These are phyloP conservation scores for Pichia sp. DNA, from an alignment of 1,139 yeast genomes.

Conservation along the genomic window DNA sequence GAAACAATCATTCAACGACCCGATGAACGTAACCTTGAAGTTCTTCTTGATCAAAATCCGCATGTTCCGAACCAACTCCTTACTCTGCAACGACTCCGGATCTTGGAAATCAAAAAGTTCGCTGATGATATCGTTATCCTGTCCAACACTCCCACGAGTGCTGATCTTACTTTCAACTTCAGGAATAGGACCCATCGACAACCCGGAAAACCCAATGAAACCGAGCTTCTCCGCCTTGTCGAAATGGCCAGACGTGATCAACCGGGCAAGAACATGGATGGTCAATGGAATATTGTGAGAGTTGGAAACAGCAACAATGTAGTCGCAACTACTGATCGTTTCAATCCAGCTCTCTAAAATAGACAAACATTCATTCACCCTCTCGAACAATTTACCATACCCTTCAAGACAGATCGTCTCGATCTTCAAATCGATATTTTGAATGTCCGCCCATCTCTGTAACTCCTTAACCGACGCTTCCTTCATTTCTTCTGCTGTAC, in stretches of 20 bases:
- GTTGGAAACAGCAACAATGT: slow-evolving; percentile 44
- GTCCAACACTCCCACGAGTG: slow-evolving; percentile 39
- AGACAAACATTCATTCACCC: slow-evolving; percentile 38
- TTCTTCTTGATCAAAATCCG: slow-evolving; percentile 37
- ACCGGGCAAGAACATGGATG: slow-evolving; percentile 40
- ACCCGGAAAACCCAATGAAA: slow-evolving; percentile 46
- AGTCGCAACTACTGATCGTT: slow-evolving; percentile 40
- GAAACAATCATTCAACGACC: slow-evolving; percentile 46
- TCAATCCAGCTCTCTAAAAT: slow-evolving; percentile 46
- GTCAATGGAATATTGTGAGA: slow-evolving; percentile 48
- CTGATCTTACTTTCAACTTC: slow-evolving; percentile 47
- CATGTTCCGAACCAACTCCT: slow-evolving; percentile 36
- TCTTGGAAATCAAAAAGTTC: slow-evolving; percentile 50
- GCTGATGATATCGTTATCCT: slow-evolving; percentile 47
- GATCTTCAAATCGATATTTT: slow-evolving; percentile 34
- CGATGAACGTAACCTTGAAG: slow-evolving; percentile 51
- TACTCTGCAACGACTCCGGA: slow-evolving; percentile 36
- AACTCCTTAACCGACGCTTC: slow-evolving; percentile 40
- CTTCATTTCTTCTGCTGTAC: slow-evolving; percentile 39
- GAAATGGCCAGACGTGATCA: slow-evolving; percentile 30
- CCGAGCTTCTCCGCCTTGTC: slow-evolving; percentile 35
- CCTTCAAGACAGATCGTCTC: slow-evolving; percentile 54
- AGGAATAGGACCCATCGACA: slow-evolving; percentile 42
- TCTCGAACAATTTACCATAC: slow-evolving; percentile 44
- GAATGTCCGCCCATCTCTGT: slow-evolving; percentile 39